Evolutionary conservation across 129 eudicot genomes (phyloP).

Genomic region (Ambrosia artemisiifolia): DNA sequence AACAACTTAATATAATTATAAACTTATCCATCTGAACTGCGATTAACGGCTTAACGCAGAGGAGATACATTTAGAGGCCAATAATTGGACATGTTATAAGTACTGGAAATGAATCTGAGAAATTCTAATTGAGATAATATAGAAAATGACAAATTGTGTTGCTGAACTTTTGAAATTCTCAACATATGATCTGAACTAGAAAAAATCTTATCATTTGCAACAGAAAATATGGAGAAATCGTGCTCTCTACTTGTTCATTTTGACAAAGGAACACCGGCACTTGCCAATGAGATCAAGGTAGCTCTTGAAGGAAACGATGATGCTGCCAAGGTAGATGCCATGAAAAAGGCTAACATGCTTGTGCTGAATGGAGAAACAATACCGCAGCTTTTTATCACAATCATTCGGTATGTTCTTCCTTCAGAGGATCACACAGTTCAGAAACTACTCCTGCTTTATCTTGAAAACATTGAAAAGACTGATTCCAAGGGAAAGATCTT

Average conservation of each 20-base stretch:
- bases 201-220: slow-evolving; percentile 13
- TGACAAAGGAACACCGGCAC: slow-evolving; percentile 89
- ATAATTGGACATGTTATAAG: neutral
- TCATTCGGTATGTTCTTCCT: slow-evolving; percentile 83
- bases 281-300: slow-evolving; percentile 86
- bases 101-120: neutral
- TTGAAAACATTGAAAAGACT: slow-evolving; percentile 81
- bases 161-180: neutral
- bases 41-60: slow-evolving; percentile 5
- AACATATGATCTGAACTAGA: slow-evolving; percentile 14
- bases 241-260: slow-evolving; percentile 73
- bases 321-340: slow-evolving; percentile 72
- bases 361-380: slow-evolving; percentile 77
- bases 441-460: slow-evolving; percentile 61
- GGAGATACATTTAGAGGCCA: neutral
- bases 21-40: neutral
- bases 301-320: slow-evolving; percentile 70
- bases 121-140: neutral
- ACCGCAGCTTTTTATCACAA: slow-evolving; percentile 14
- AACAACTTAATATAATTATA: neutral
- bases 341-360: slow-evolving; percentile 81
- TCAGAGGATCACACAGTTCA: slow-evolving; percentile 85
- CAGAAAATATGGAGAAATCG: slow-evolving; percentile 72
- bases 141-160: neutral
- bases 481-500: slow-evolving; percentile 64